Percentiles rank a stretch among this genome's conserved stretches.
Conservation (phyloP, 2,329 filamentous ascomycete genomes). For the Ceratocystis variospora region DNA sequence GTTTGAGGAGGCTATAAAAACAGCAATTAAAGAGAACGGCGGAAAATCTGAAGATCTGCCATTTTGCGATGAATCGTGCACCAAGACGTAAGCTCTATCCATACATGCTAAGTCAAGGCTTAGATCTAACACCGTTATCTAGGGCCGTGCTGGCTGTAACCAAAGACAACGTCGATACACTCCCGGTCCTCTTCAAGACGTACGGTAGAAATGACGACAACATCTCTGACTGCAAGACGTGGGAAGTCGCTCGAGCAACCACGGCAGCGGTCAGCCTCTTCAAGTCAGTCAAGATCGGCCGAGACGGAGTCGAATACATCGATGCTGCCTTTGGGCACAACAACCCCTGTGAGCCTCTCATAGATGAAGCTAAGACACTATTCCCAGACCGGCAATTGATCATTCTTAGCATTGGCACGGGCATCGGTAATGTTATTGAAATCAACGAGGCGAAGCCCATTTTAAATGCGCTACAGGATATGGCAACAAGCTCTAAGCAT, state of each 20-base stretch:
- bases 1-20: not conserved
- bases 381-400: slow-evolving; percentile 18
- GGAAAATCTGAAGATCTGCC: not conserved
- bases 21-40: not conserved
- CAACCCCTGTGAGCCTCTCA: slow-evolving; percentile 25
- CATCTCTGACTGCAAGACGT: slow-evolving; percentile 23
- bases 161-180: slow-evolving; percentile 14
- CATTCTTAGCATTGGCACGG: slow-evolving; percentile 24
- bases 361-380: slow-evolving; percentile 24
- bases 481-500: not conserved
- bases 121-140: not conserved
- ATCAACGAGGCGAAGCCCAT: slow-evolving; percentile 18
- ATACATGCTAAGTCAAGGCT: not conserved
- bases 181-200: slow-evolving; percentile 22
- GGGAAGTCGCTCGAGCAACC: slow-evolving; percentile 25
- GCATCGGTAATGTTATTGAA: slow-evolving; percentile 21
- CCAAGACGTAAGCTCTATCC: not conserved
- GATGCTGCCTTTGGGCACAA: slow-evolving; percentile 26
- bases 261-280: slow-evolving; percentile 25
- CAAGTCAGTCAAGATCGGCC: slow-evolving; percentile 24
- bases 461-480: not conserved
- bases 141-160: not conserved
- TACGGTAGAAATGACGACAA: slow-evolving; percentile 21
- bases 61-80: not conserved
- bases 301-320: slow-evolving; percentile 24